Evolutionary conservation across 176 grass and related monocot species (phyloP).

Genomic region (Otatea glauca): DNA sequence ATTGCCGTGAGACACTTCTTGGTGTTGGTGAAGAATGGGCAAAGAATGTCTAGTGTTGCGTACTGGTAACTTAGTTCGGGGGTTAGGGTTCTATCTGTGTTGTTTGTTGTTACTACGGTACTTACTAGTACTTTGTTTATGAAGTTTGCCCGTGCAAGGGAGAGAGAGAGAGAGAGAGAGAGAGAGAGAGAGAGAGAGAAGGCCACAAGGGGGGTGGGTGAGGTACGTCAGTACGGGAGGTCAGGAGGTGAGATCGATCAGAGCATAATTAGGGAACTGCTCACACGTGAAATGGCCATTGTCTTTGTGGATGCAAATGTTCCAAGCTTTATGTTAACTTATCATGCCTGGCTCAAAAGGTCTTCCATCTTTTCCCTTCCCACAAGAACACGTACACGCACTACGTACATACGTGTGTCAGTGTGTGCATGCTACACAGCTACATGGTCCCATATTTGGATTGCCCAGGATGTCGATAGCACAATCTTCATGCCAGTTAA

Average conservation of each 20-base stretch:
- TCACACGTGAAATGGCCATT: constrained; percentile 55
- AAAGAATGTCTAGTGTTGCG: constrained; percentile 44
- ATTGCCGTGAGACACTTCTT: neutral
- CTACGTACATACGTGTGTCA: no score
- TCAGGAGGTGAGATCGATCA: neutral
- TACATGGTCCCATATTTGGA: neutral
- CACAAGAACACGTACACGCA: neutral
- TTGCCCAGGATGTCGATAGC: neutral
- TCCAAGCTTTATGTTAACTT: constrained; percentile 9
- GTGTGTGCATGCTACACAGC: neutral
- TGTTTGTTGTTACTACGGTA: neutral
- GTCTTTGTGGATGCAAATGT: constrained; percentile 41
- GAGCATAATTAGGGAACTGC: constrained; percentile 40
- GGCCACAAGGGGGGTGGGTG: neutral
- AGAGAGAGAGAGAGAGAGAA: neutral
- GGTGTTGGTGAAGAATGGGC: neutral
- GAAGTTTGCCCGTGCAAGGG: constrained; percentile 46
- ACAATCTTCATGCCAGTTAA: constrained; percentile 9
- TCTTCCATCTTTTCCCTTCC: constrained; percentile 10
- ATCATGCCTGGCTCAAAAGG: constrained; percentile 1
- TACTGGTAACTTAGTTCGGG: neutral
- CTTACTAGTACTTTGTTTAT: constrained; percentile 40
- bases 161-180: constrained; percentile 18
- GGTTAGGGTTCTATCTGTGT: constrained; percentile 57
- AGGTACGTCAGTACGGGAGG: neutral